A percentile compares a stretch with the other conserved stretches of the same genome.
Conservation (phyloP, 2,329 filamentous ascomycete genomes). For the Leptographium wingfieldii region DNA sequence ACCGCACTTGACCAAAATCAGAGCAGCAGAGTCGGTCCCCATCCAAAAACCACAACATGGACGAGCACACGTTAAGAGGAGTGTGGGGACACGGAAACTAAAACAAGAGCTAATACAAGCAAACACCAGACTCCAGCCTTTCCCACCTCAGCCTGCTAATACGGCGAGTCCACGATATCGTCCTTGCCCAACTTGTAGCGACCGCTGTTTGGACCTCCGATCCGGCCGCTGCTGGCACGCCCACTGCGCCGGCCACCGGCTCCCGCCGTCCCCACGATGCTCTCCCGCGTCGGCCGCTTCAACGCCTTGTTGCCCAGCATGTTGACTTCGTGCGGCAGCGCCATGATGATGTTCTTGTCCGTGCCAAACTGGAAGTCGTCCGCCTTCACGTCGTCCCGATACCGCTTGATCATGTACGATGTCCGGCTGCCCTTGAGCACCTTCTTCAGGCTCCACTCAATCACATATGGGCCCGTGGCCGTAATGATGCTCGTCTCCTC, state of each 20-base stretch:
- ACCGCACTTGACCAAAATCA: not conserved
- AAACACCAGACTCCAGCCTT: not conserved
- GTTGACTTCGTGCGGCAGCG: constrained; percentile 91
- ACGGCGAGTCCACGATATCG: constrained; percentile 68
- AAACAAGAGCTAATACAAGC: not conserved
- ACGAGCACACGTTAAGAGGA: not conserved
- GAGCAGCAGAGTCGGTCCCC: not conserved
- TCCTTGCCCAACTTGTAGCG: constrained; percentile 65
- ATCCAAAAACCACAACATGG: not conserved
- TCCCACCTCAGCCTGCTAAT: constrained; percentile 20
- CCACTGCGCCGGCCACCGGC: constrained; percentile 21
- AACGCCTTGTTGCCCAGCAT: constrained; percentile 85
- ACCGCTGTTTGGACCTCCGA: constrained; percentile 41
- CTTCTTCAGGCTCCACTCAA: constrained; percentile 94
- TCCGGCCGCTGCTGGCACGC: constrained; percentile 36
- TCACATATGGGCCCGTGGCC: constrained; percentile 88
- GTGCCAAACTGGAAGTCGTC: constrained; percentile 97
- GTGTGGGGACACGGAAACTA: not conserved
- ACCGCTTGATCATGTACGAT: constrained; percentile 93
- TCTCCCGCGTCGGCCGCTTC: constrained; percentile 82
- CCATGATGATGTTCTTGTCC: constrained; percentile 97
- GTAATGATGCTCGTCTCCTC: constrained; percentile 93
- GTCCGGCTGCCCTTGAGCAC: constrained; percentile 69
- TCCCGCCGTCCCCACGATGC: constrained; percentile 51
- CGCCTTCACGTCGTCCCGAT: constrained; percentile 88